Evolutionary conservation across 1,139 yeast genomes (phyloP).

Genomic region (Blastobotrys ciferrii): DNA sequence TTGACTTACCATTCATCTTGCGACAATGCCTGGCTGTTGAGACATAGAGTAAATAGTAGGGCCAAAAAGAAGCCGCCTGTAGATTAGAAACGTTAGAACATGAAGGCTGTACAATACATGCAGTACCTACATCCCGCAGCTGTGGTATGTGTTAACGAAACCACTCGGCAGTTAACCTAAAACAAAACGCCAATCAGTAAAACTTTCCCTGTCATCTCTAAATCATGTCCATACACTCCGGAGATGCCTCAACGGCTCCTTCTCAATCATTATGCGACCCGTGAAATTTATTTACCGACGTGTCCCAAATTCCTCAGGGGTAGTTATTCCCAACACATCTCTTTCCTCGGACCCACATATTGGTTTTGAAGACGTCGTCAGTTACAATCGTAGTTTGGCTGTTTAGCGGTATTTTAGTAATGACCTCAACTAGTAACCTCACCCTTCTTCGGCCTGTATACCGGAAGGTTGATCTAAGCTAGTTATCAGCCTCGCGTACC

Average conservation of each 20-base stretch:
- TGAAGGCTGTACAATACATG: background rate
- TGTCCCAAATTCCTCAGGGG: too few species aligned
- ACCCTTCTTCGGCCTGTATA: too few species aligned
- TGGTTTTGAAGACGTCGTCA: too few species aligned
- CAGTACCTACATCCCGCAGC: background rate
- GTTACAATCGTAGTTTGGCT: too few species aligned
- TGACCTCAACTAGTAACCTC: too few species aligned
- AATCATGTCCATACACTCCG: background rate
- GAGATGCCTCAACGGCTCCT: conserved; percentile 65
- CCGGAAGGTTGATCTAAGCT: too few species aligned
- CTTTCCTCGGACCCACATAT: too few species aligned
- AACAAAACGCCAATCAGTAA: background rate
- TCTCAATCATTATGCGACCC: conserved; percentile 44
- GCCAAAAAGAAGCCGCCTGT: conserved; percentile 15
- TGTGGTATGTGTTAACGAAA: conserved; percentile 3
- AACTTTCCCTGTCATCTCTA: background rate
- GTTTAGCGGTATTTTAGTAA: too few species aligned
- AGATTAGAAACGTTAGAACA: background rate
- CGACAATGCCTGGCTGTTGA: conserved; percentile 11
- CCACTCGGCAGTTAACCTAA: background rate
- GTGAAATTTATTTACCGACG: background rate
- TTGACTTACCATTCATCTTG: conserved; percentile 15
- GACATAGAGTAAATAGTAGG: conserved; percentile 13
- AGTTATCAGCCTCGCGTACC: too few species aligned
- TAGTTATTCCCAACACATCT: too few species aligned